phyloP scores from a whole-genome alignment of 2,329 filamentous ascomycete species.

The Thyridium curvatum region DNA sequence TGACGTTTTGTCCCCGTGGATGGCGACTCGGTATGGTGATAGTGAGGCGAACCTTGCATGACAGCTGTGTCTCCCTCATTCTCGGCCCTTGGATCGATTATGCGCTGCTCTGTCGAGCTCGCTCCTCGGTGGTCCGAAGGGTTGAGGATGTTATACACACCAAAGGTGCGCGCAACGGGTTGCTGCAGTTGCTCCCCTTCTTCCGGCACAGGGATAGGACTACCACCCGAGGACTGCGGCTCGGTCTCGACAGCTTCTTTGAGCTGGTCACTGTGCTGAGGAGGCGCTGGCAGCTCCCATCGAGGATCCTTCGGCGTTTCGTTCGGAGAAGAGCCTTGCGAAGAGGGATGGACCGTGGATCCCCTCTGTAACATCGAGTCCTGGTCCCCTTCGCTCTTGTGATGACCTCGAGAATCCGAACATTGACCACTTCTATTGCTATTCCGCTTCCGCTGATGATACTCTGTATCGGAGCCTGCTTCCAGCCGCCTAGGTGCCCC shows the following conservation, averaged over 20 bases:
- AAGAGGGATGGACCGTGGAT: constrained; percentile 48
- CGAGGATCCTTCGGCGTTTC: constrained; percentile 5
- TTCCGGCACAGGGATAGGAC: constrained; percentile 15
- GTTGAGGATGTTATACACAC: constrained; percentile 38
- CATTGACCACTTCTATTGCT: constrained; percentile 43
- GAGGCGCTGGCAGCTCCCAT: constrained; percentile 1
- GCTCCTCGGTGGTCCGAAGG: constrained; percentile 19
- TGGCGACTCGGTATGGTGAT: too few relatives aligned
- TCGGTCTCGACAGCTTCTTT: background rate
- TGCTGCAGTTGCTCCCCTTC: constrained; percentile 20
- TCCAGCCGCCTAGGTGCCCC: background rate
- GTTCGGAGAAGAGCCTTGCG: constrained; percentile 28
- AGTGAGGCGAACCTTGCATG: too few relatives aligned
- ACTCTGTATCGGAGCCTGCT: constrained; percentile 12
- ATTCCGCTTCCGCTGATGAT: constrained; percentile 9
- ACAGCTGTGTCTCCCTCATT: constrained; percentile 4
- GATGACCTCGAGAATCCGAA: constrained; percentile 43
- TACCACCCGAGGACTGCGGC: background rate
- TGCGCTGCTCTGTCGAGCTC: too few relatives aligned
- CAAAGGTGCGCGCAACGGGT: constrained; percentile 26
- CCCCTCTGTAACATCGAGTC: constrained; percentile 60
- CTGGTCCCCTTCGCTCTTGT: constrained; percentile 49
- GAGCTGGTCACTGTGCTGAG: constrained; percentile 18
- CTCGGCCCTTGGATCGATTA: background rate
- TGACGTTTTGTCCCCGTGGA: too few relatives aligned